A percentile compares a stretch with the other conserved stretches of the same genome.
Conservation (phyloP, 495 filamentous ascomycete genomes). For the Penicillium desertorum region DNA sequence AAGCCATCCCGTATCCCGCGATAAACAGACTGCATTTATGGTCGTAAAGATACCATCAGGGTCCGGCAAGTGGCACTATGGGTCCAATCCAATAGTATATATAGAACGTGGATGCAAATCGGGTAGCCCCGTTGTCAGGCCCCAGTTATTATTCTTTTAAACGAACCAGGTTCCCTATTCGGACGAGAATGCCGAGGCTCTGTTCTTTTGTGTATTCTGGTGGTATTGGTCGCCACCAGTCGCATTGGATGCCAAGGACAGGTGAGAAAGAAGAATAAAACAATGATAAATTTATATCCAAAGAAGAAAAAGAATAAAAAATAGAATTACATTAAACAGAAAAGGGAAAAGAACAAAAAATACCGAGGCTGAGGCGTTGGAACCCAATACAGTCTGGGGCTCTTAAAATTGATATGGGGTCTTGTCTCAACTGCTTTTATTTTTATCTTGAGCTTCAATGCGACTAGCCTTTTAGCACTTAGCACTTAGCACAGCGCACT, state of each 20-base stretch:
- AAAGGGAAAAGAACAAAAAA: conserved; percentile 1
- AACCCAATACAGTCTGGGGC: not conserved
- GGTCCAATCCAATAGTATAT: conserved; percentile 2
- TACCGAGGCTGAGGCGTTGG: not conserved
- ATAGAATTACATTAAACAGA: not conserved
- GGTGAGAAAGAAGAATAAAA: not conserved
- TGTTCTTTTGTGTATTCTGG: not conserved
- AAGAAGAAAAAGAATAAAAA: not conserved
- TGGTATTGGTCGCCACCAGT: conserved; percentile 7
- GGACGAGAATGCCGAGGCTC: not conserved
- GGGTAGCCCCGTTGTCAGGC: conserved; percentile 2
- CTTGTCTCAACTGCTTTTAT: conserved; percentile 13
- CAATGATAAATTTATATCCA: not conserved
- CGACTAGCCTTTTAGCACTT: conserved; percentile 9
- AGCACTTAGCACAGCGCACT: not conserved
- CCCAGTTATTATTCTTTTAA: conserved; percentile 1
- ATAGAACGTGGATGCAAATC: not conserved
- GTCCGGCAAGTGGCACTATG: conserved; percentile 5
- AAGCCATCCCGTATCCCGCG: not conserved
- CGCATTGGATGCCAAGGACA: not conserved
- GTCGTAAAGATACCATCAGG: not conserved
- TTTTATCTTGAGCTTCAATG: conserved; percentile 13
- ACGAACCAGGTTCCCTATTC: not conserved
- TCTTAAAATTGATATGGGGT: conserved; percentile 5
- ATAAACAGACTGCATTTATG: not conserved